A percentile compares a stretch with the other conserved stretches of the same genome.
These are phyloP conservation scores for Hypoxylon sp. DNA, from an alignment of 2,329 filamentous ascomycete genomes.

Conservation along the genomic window DNA sequence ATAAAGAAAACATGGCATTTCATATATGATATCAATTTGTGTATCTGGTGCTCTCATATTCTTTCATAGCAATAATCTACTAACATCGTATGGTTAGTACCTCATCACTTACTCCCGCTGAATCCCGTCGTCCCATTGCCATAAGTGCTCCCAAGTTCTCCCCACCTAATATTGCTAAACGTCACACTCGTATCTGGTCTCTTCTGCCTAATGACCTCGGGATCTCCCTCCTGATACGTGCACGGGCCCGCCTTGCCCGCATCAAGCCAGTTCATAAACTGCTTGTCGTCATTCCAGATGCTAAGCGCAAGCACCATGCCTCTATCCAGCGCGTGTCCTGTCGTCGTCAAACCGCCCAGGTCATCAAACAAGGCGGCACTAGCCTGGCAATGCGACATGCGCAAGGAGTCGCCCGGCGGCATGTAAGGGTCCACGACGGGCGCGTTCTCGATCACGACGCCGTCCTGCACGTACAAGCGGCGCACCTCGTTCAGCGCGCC, in stretches of 20 bases:
- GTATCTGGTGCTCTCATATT: not conserved
- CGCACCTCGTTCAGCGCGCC: conserved; percentile 60
- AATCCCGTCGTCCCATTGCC: conserved; percentile 12
- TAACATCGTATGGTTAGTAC: not conserved
- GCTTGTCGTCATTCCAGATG: conserved; percentile 69
- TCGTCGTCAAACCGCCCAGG: conserved; percentile 59
- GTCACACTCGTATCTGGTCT: conserved; percentile 48
- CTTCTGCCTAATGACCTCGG: conserved; percentile 50
- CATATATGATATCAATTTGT: not conserved
- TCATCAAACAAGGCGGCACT: conserved; percentile 44
- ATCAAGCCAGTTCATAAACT: conserved; percentile 72
- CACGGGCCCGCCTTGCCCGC: conserved; percentile 67
- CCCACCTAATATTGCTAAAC: conserved; percentile 52
- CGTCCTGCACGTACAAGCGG: conserved; percentile 65
- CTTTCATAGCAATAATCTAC: not conserved
- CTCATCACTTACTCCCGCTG: not conserved
- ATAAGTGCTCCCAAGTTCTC: conserved; percentile 48
- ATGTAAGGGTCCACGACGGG: conserved; percentile 48
- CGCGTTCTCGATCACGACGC: conserved; percentile 61
- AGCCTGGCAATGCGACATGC: conserved; percentile 48
- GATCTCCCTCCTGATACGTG: conserved; percentile 67
- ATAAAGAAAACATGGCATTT: no score
- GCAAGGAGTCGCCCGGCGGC: conserved; percentile 48
- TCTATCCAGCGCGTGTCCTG: conserved; percentile 61
- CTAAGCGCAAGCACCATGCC: conserved; percentile 69